These are phyloP conservation scores for Saccharomyces uvarum DNA, from an alignment of 1,139 yeast species.

Conservation along the genomic window DNA sequence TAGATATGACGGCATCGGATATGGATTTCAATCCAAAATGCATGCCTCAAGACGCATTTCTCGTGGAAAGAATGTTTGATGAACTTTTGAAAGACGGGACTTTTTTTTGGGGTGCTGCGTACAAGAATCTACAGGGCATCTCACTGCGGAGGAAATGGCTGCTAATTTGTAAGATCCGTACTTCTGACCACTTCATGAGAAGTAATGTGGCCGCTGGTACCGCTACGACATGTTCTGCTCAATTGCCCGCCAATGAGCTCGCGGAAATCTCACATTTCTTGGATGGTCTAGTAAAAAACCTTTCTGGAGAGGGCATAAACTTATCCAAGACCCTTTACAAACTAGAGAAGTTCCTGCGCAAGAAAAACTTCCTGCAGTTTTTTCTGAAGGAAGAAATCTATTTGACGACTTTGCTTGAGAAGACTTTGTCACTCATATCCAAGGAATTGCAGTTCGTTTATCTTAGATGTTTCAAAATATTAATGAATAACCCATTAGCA, in stretches of 20 bases:
- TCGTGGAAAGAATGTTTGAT: conserved; percentile 10
- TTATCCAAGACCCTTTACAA: conserved; percentile 7
- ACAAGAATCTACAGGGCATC: conserved; percentile 7
- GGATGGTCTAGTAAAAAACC: background rate
- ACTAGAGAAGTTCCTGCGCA: conserved; percentile 13
- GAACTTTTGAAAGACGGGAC: conserved; percentile 8
- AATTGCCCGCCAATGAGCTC: background rate
- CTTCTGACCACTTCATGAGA: background rate
- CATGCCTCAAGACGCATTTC: conserved; percentile 6
- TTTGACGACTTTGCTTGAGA: conserved; percentile 5
- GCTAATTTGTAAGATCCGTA: conserved; percentile 10
- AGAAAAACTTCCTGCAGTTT: conserved; percentile 5
- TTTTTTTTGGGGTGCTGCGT: conserved; percentile 10
- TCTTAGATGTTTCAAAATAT: conserved; percentile 13
- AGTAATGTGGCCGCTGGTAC: background rate
- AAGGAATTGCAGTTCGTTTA: conserved; percentile 9
- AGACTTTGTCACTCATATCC: background rate
- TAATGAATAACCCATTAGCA: conserved; percentile 9
- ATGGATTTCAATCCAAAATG: conserved; percentile 3
- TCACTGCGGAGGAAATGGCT: conserved; percentile 11
- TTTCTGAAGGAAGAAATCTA: conserved; percentile 10
- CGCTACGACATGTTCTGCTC: background rate
- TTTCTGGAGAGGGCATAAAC: conserved; percentile 1
- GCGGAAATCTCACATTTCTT: background rate
- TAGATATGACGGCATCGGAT: background rate